phyloP scores from a whole-genome alignment of 1,284 basidiomycete genomes.

The Apiotrichum porosum region DNA sequence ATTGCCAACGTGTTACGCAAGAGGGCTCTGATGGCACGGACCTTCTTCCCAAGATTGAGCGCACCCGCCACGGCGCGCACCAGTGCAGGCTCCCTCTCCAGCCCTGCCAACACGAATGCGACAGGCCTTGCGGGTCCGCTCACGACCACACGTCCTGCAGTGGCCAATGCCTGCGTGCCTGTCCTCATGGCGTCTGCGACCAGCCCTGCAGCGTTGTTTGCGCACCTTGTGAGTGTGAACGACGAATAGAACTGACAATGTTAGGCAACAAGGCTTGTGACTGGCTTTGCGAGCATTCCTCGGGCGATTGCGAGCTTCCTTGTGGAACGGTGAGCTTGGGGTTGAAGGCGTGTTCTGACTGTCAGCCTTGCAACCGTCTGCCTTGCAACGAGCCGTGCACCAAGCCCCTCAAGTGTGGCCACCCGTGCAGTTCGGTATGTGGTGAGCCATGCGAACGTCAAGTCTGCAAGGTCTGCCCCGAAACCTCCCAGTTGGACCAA shows the following conservation, averaged over 20 bases:
- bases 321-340: constrained; percentile 64
- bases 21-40: too few relatives aligned
- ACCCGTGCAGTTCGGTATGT: constrained; percentile 63
- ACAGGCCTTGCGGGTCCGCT: background rate
- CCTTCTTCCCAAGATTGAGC: background rate
- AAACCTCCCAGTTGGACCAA: constrained; percentile 38
- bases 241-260: background rate
- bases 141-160: background rate
- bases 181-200: background rate
- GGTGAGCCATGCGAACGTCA: constrained; percentile 62
- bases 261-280: constrained; percentile 9
- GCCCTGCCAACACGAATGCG: background rate
- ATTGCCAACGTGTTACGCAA: too few relatives aligned
- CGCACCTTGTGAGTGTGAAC: background rate
- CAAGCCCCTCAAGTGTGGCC: constrained; percentile 56
- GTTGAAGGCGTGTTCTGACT: constrained; percentile 1
- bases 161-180: background rate
- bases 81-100: background rate
- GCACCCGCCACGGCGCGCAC: background rate
- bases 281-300: constrained; percentile 56
- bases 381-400: constrained; percentile 62
- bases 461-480: constrained; percentile 56
- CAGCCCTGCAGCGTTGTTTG: background rate
- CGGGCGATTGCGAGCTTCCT: constrained; percentile 60
- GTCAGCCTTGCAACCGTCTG: constrained; percentile 60